Evolutionary conservation across 805 yeast genomes (phyloP).

Genomic region (Cyberlindnera amylophila): DNA sequence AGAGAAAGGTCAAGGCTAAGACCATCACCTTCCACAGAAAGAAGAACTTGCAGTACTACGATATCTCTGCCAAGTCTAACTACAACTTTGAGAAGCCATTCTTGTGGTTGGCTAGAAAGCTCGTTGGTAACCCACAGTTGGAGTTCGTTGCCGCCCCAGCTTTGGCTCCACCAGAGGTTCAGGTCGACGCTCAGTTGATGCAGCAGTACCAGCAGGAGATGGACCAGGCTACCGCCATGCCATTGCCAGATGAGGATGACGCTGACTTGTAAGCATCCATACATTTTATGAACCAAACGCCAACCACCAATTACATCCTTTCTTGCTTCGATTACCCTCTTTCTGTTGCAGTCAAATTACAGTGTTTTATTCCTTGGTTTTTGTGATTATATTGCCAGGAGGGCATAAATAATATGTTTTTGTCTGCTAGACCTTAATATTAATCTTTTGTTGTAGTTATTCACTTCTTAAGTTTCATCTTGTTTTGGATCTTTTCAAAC

Average conservation of each 20-base stretch:
- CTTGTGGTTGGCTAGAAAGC: conserved; percentile 99
- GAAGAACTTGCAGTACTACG: conserved; percentile 99
- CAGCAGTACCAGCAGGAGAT: conserved; percentile 98
- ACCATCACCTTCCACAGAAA: conserved; percentile 99
- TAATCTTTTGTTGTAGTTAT: not conserved
- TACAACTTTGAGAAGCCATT: conserved; percentile 99
- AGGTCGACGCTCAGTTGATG: conserved; percentile 95
- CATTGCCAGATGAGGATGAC: conserved; percentile 99
- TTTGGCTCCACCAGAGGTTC: conserved; percentile 98
- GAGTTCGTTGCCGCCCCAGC: conserved; percentile 99
- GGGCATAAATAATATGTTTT: not conserved
- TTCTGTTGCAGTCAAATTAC: not conserved
- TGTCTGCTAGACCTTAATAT: not conserved
- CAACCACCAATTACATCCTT: not conserved
- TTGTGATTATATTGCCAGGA: not conserved
- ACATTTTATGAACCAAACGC: not conserved
- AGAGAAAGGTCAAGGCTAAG: conserved; percentile 99
- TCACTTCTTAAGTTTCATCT: conserved; percentile 3
- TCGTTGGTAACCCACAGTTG: conserved; percentile 95
- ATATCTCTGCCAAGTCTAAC: conserved; percentile 98
- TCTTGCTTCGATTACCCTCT: not conserved
- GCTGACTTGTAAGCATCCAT: conserved; percentile 74
- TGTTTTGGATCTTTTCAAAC: conserved; percentile 36
- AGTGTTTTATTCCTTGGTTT: not conserved
- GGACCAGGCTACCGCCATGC: conserved; percentile 99